These are phyloP conservation scores for Tricholoma hemisulphureum DNA, from an alignment of 768 basidiomycete species.

Conservation along the genomic window DNA sequence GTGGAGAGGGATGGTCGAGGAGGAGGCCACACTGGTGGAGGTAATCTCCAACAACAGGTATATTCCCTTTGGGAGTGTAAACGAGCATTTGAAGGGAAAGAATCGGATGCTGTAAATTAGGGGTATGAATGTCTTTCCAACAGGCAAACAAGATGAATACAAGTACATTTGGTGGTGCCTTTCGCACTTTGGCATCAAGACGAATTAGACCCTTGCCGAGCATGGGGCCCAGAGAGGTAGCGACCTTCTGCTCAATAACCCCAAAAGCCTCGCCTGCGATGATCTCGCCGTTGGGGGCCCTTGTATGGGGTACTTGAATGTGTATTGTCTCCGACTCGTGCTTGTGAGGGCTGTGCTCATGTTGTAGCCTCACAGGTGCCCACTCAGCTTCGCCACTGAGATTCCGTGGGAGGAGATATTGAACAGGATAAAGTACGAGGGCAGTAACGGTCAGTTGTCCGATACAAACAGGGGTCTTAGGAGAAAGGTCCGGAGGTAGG, in stretches of 20 bases:
- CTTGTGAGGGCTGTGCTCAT: conserved; percentile 64
- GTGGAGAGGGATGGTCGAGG: conserved; percentile 76
- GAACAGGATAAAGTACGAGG: conserved; percentile 78
- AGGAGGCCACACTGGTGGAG: conserved; percentile 66
- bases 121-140: conserved; percentile 3
- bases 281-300: conserved; percentile 51
- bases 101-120: conserved; percentile 64
- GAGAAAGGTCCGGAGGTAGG: conserved; percentile 61
- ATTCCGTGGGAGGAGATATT: conserved; percentile 57
- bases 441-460: conserved; percentile 82
- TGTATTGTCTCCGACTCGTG: conserved; percentile 71
- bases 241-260: conserved; percentile 84
- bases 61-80: conserved; percentile 93
- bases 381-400: conserved; percentile 53
- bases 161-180: conserved; percentile 57
- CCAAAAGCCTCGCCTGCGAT: conserved; percentile 68
- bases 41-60: conserved; percentile 75
- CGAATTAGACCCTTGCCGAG: conserved; percentile 81
- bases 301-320: conserved; percentile 62
- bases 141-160: conserved; percentile 15
- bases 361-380: conserved; percentile 66
- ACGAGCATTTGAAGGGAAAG: conserved; percentile 83
- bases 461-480: conserved; percentile 85
- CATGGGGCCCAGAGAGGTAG: conserved; percentile 77
- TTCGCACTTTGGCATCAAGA: conserved; percentile 73